Evolutionary conservation across 768 basidiomycete genomes (phyloP), one percentile per base, ranked within the genome.

Genomic region (Panellus pusillus): DNA sequence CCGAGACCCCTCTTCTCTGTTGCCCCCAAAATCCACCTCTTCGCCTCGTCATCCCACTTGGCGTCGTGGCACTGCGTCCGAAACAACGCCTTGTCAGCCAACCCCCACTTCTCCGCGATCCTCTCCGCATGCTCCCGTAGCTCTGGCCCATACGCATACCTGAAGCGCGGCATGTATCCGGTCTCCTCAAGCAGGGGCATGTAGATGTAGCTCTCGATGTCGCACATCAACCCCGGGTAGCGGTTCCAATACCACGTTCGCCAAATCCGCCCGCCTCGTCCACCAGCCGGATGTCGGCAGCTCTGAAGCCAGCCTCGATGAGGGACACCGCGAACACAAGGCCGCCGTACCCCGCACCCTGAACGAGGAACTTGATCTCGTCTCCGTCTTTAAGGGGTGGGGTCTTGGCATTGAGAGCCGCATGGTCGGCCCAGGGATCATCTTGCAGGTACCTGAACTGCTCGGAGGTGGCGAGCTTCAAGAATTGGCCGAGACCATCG

Each of bases 191-290:
- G 45, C 13, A 62, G 49, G 18, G 61, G 61, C 52, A 62, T 52
- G 44, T 60, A 62, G 39, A 62, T 57, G 39, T 60, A 62, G 41
- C 52, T 51, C 54, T 62, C 61, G 17, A 40, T 19, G 32, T 62
- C 61, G 52, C 61, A 62, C 61, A 62, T 62, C 13, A 62, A 18
- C n/a, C 61, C 61, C 1, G 61, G 61, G 29, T 57, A 62, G 17
- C 61, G 44, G 32, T 62, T 62, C 61, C 58, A 62, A 31, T 62
- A 62, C 61, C 61, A 62, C 9, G 61, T 55, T 0, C 61, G 2
- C 61, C 61, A 32, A 60, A 60, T 1, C 61, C 61, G 4, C 58
- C 58, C 13, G 55, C 61, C 17, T 24, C 36, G 42, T 62, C 61
- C 9, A 57, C 44, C 1, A 62, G 14, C 3, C 54, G 46, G 35